Evolutionary conservation across 2,329 filamentous ascomycete genomes (phyloP).

Genomic region (Fusarium pseudograminearum): DNA sequence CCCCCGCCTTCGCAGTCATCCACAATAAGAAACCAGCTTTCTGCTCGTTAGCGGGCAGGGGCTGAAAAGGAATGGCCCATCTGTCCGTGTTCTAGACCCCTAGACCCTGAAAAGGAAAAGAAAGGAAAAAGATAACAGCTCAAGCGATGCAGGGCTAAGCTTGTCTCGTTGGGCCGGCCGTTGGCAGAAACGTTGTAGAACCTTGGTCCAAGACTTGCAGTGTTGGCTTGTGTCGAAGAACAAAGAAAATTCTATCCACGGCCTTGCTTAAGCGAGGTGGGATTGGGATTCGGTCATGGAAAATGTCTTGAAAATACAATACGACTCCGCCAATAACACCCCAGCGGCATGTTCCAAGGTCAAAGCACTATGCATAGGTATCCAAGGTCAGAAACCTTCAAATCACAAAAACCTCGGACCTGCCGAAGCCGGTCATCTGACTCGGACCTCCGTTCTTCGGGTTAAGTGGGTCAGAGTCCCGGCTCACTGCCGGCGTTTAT

Average conservation of each 20-base stretch:
- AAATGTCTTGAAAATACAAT: conserved; percentile 2
- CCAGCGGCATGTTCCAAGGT: neutral
- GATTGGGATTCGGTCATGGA: neutral
- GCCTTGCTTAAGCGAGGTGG: neutral
- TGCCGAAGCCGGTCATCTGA: neutral
- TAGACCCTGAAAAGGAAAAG: conserved; percentile 35
- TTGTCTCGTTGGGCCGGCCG: conserved; percentile 28
- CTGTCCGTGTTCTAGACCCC: conserved; percentile 31
- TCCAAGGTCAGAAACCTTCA: neutral
- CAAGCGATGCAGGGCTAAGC: conserved; percentile 37
- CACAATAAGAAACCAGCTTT: conserved; percentile 46
- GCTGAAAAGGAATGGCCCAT: conserved; percentile 18
- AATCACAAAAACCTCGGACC: neutral
- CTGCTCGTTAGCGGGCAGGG: conserved; percentile 22
- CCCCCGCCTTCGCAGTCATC: conserved; percentile 26
- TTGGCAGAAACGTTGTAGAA: conserved; percentile 14
- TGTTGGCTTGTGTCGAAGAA: conserved; percentile 1
- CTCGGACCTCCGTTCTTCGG: conserved; percentile 4
- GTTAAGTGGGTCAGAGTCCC: conserved; percentile 4
- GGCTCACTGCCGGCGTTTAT: neutral
- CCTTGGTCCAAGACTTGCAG: conserved; percentile 17
- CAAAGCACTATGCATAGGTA: neutral
- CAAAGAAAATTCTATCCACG: conserved; percentile 3
- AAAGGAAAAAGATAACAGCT: conserved; percentile 2
- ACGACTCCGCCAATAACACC: neutral